Base-by-base conservation (phyloP, 805 yeast species). In the Wickerhamiella sergipiensis region DNA sequence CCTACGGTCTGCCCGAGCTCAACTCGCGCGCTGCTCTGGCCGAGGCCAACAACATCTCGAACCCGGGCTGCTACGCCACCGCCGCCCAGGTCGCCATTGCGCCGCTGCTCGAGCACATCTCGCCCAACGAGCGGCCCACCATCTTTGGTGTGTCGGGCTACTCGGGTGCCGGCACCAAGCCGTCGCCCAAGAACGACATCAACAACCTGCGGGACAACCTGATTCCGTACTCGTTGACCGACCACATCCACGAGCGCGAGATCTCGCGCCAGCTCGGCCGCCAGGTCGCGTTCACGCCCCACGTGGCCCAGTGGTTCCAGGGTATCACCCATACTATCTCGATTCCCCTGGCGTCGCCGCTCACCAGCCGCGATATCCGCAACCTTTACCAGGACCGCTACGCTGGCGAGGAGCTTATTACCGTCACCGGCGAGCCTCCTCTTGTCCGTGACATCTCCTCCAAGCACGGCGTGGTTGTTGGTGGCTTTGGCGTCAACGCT, bases 31-130 rank as follows among this genome's bases (percentile, higher is more conserved):
- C 70, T 9, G 63, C 63, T 10, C 84, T 92, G 59, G 77, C 84
- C 38, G 63, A 71, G 13, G 90, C 97, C 18, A 74, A 76, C 61
- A 85, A 84, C 65, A 85, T 92, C 55, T 82, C 97, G 5, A 92
- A 92, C 70, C 99, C 99, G 2, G 99, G 98, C 46, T 92, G 99
- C 73, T 92, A 89, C 66, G 97, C 98, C n/a, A 92, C 99, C 45
- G 97, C 94, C 52, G 92, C 97, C 13, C 97, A 92, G 72, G 69
- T 88, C 23, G 89, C 95, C 13, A 81, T 92, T 64, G 81, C 90
- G 46, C 99, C 98, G 36, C 72, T 92, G 60, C 68, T 76, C n/a
- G 64, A 61, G 22, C 78, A 80, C 47, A 77, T 77, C 61, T 72
- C 80, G 42, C 54, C 55, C 24, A 69, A 71, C 13, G 92, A 92